Conservation (phyloP, 495 filamentous ascomycete species). For the Cairneyella variabilis region DNA sequence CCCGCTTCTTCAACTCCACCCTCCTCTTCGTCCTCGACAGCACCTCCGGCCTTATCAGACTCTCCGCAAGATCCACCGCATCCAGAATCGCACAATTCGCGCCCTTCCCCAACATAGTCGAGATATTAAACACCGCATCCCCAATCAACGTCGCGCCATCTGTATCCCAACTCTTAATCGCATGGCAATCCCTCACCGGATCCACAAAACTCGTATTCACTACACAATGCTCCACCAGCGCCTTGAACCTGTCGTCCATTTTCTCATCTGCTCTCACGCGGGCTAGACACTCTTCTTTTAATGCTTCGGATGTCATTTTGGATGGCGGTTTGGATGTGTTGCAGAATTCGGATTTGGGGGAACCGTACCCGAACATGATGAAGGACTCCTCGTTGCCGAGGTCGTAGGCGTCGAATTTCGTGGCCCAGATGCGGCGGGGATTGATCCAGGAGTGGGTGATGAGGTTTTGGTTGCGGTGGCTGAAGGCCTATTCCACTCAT, state of each 20-base stretch:
- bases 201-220: conserved; percentile 21
- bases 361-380: conserved; percentile 24
- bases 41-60: not conserved
- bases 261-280: conserved; percentile 1
- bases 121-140: conserved; percentile 26
- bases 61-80: conserved; percentile 12
- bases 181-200: conserved; percentile 17
- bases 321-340: conserved; percentile 14
- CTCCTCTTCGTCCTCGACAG: not conserved
- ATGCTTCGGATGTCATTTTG: conserved; percentile 18
- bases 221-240: conserved; percentile 9
- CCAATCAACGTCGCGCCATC: conserved; percentile 19
- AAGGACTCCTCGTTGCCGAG: conserved; percentile 20
- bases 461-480: conserved; percentile 19
- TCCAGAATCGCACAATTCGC: conserved; percentile 25
- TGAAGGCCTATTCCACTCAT: no score
- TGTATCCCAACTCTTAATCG: conserved; percentile 19
- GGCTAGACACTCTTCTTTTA: conserved; percentile 19
- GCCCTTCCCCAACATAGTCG: conserved; percentile 22
- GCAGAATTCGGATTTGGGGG: conserved; percentile 11
- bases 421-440: conserved; percentile 9
- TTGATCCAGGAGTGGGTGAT: conserved; percentile 19
- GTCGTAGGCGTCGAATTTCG: conserved; percentile 10
- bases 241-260: conserved; percentile 8
- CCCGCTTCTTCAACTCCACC: not conserved